Percentiles rank a stretch among this genome's conserved stretches.
Conservation (phyloP, 2,329 filamentous ascomycete genomes). For the Neurospora sp. region DNA sequence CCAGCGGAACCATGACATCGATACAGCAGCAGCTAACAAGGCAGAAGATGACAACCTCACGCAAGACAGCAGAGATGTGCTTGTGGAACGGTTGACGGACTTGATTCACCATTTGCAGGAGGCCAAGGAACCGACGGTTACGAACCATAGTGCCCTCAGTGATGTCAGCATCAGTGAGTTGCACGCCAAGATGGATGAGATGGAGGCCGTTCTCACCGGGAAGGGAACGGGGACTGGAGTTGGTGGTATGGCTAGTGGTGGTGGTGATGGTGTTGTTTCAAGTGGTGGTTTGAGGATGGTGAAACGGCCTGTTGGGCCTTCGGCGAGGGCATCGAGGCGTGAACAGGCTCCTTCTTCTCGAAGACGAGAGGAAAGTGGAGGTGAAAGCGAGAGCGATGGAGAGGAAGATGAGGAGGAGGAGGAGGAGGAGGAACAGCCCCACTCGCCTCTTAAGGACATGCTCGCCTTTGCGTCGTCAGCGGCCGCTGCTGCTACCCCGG, state of each 20-base stretch:
- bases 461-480: not conserved
- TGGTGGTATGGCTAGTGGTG: not conserved
- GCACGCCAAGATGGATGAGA: conserved; percentile 33
- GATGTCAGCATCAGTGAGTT: conserved; percentile 25
- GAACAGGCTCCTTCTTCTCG: not conserved
- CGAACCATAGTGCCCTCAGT: conserved; percentile 7
- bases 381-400: not conserved
- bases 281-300: not conserved
- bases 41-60: conserved; percentile 17
- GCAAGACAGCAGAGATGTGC: conserved; percentile 32
- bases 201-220: conserved; percentile 26
- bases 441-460: not conserved
- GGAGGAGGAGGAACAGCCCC: not conserved
- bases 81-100: conserved; percentile 34
- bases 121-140: conserved; percentile 16
- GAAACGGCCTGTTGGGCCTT: not conserved
- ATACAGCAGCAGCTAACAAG: conserved; percentile 8
- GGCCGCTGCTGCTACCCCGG: not conserved
- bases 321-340: not conserved
- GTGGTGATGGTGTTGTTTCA: not conserved
- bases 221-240: conserved; percentile 4
- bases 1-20: conserved; percentile 2
- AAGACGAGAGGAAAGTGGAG: not conserved
- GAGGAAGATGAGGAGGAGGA: not conserved
- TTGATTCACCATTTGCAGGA: conserved; percentile 28